Evolutionary conservation across 345 rosid species (phyloP).

Genomic region (Theobroma cacao): DNA sequence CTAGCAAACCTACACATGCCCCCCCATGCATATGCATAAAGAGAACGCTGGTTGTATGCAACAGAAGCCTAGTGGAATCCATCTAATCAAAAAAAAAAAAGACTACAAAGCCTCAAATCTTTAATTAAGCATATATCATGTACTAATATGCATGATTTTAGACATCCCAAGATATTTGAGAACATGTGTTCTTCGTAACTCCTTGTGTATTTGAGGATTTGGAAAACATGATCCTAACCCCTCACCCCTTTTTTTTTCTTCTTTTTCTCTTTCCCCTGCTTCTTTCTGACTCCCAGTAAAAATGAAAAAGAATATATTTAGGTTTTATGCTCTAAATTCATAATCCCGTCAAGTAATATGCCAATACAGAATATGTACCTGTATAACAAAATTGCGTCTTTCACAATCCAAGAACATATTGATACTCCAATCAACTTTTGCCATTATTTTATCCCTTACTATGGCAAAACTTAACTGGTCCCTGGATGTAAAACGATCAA

Average conservation of each 20-base stretch:
- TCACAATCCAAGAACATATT: conserved; percentile 92
- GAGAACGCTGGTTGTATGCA: background rate
- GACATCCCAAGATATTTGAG: background rate
- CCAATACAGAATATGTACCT: conserved; percentile 42
- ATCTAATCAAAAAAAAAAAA: background rate
- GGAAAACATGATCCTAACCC: background rate
- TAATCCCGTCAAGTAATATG: background rate
- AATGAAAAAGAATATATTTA: background rate
- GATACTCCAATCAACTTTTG: conserved; percentile 62
- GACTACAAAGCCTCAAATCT: background rate
- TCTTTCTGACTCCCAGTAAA: background rate
- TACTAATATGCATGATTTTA: background rate
- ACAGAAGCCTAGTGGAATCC: background rate
- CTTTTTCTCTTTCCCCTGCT: background rate
- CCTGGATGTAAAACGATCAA: conserved; percentile 83
- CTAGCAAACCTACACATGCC: background rate
- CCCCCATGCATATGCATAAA: background rate
- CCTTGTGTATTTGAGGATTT: background rate
- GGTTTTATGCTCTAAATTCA: background rate
- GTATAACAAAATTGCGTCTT: conserved; percentile 85
- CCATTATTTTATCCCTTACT: conserved; percentile 79
- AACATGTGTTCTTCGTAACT: background rate
- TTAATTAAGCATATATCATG: background rate
- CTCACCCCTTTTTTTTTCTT: background rate
- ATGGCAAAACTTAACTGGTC: conserved; percentile 88